phyloP scores from a whole-genome alignment of 257 asterid genomes.

The Fraxinus excelsior region DNA sequence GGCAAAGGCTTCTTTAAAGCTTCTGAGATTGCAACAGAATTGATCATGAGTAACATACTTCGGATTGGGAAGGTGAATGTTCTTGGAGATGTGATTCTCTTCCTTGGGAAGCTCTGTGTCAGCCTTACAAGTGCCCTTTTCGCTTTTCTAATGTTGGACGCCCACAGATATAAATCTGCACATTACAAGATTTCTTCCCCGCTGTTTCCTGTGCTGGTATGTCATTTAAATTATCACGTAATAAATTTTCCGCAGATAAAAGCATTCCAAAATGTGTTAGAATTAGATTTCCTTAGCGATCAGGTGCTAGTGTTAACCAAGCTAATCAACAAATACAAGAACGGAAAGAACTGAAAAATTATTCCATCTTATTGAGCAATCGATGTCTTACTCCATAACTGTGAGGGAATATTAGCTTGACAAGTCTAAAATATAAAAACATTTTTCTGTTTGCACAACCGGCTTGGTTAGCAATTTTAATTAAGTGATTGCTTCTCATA shows the following conservation, averaged over 20 bases:
- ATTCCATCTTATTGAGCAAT: not conserved
- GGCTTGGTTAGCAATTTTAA: too few species aligned
- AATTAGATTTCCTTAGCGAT: not conserved
- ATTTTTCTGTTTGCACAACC: not conserved
- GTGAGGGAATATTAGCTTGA: too few species aligned
- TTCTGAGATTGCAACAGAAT: conserved; percentile 91
- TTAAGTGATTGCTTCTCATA: too few species aligned
- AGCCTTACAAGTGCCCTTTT: conserved; percentile 91
- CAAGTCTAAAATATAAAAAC: not conserved
- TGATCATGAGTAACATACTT: conserved; percentile 88
- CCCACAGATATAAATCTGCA: conserved; percentile 68
- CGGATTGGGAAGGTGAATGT: conserved; percentile 94
- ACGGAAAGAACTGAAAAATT: not conserved
- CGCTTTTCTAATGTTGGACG: conserved; percentile 91
- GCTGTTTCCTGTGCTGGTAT: conserved; percentile 91
- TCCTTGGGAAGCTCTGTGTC: conserved; percentile 95
- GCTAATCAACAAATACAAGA: not conserved
- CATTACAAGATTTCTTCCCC: conserved; percentile 97
- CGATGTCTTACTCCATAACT: too few species aligned
- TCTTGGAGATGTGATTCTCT: conserved; percentile 89
- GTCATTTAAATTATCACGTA: not conserved
- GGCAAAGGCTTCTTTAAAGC: conserved; percentile 92
- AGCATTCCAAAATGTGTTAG: not conserved
- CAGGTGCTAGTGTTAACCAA: not conserved
- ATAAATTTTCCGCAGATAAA: not conserved